Evolutionary conservation across 495 filamentous ascomycete genomes (phyloP), one percentile per base, ranked within the genome.

Genomic region (Clohesyomyces aquaticus): DNA sequence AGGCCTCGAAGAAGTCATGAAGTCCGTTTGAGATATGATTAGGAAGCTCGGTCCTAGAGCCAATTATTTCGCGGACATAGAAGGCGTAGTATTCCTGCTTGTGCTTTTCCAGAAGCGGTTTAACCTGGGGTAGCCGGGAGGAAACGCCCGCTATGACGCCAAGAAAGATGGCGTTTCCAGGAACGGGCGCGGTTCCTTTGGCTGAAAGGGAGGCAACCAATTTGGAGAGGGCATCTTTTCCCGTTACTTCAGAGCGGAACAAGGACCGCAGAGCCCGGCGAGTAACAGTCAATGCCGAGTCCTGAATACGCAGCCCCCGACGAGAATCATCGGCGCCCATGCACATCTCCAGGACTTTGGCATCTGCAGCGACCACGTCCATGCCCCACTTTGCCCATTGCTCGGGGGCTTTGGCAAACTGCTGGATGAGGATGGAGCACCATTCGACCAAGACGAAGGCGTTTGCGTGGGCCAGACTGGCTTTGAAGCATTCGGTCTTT

Each of bases 381-480:
- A 87, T 74, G 16, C 88, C 88, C 68, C 82, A 84, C 52, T 80
- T 78, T n/a, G 89, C 80, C 82, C 89, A 91, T 41, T 73, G 74
- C 43, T 77, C 72, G 76, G 74, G 27, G 73, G 78, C 59, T 72
- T 82, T 59, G 56, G 73, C 80, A 45, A 81, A 73, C 50, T 84
- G 78, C 70, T 89, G 85, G 43, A 94, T 76, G 12, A 96, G 75
- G 61, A 92, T 72, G 49, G 86, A 89, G 72, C 87, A 90, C 94
- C 92, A 98, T 71, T 93, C 89, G 12, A 93, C 78, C 64, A 98
- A 78, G n/a, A 96, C 89, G 68, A 96, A 93, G 1, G 91, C 90
- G 71, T 85, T 91, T 22, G 83, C 82, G 1, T 90, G 77, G 22
- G 93, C 89, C 64, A 98, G 84, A 26, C 84, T 85, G 3, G 78